Base-by-base conservation (phyloP, 176 grass and related monocot species). In the Oropetium thomaeum region DNA sequence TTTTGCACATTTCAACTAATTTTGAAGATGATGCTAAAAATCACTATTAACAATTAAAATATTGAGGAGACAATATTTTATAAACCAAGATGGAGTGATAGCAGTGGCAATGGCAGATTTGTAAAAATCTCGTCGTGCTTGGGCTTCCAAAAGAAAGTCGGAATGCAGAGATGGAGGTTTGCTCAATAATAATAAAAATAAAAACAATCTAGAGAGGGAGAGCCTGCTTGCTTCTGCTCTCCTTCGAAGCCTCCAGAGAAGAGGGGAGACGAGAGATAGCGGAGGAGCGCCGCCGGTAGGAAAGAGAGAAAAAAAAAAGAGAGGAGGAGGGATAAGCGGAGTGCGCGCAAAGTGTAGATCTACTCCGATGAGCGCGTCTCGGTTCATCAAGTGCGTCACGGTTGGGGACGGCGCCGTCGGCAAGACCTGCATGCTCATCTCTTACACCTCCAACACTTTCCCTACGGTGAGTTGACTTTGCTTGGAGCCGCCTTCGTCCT, bases 361-460 rank as follows among this genome's bases (percentile, higher is more conserved):
- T 58, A 58, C 22, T 73, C 52, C 38, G 85, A 85, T 85, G 83
- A 85, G 83, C 60, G 76, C 76, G n/a, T 85, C 83, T 64, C 69
- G 83, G 69, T 85, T 85, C 61, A 79, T 85, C 41, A 85, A 85
- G 83, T 85, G 83, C 83, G 76, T 85, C 29, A 85, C 83, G 35
- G 76, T 85, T 29, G 83, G 83, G 49, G 83, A 85, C 43, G 83
- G 83, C 27, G 83, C 75, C 14, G 76, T 85, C 26, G 69, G 76
- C 51, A 84, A 84, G 74, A 84, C 82, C 73, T 84, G 82, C 66
- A 84, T 84, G 82, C 82, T 84, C 65, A 84, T 84, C 41, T 84
- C 82, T 65, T 84, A 84, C 55, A 84, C 82, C 82, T 77, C 72
- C 74, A 84, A 84, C 55, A 84, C 74, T 29, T 84, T 84, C 43